Evolutionary conservation across 2,329 filamentous ascomycete species (phyloP).

Genomic region (Penicillium psychrosexuale): DNA sequence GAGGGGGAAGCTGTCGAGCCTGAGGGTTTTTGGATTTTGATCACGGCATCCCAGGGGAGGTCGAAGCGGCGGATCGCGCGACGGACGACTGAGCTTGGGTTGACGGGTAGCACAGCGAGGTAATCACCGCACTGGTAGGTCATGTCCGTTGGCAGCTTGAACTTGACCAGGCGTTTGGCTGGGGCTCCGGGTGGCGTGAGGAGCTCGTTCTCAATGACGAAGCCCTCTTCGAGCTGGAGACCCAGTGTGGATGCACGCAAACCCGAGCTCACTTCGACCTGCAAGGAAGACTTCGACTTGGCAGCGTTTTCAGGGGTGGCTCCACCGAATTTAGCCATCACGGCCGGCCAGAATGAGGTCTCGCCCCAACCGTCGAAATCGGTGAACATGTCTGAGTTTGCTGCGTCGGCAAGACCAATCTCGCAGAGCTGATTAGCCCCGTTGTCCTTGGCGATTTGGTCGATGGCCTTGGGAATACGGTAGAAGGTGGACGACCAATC

Average conservation of each 20-base stretch:
- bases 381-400: constrained; percentile 63
- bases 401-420: constrained; percentile 59
- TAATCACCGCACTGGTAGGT: constrained; percentile 73
- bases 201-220: constrained; percentile 53
- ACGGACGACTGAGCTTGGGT: constrained; percentile 60
- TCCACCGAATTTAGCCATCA: constrained; percentile 43
- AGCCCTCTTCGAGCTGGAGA: constrained; percentile 62
- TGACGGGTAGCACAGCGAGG: constrained; percentile 68
- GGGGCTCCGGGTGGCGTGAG: constrained; percentile 53
- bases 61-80: constrained; percentile 63
- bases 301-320: constrained; percentile 13
- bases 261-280: constrained; percentile 54
- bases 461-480: constrained; percentile 61
- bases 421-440: constrained; percentile 51
- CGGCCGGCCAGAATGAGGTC: constrained; percentile 51
- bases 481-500: constrained; percentile 61
- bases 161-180: constrained; percentile 63
- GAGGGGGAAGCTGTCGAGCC: constrained; percentile 36
- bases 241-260: constrained; percentile 55
- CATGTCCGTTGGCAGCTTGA: constrained; percentile 64
- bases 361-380: constrained; percentile 69
- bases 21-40: constrained; percentile 57
- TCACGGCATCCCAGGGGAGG: constrained; percentile 65
- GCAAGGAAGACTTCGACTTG: constrained; percentile 37
- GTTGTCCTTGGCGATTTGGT: constrained; percentile 51